Conservation (phyloP, 768 basidiomycete species). For the Boletus vermiculosoides region DNA sequence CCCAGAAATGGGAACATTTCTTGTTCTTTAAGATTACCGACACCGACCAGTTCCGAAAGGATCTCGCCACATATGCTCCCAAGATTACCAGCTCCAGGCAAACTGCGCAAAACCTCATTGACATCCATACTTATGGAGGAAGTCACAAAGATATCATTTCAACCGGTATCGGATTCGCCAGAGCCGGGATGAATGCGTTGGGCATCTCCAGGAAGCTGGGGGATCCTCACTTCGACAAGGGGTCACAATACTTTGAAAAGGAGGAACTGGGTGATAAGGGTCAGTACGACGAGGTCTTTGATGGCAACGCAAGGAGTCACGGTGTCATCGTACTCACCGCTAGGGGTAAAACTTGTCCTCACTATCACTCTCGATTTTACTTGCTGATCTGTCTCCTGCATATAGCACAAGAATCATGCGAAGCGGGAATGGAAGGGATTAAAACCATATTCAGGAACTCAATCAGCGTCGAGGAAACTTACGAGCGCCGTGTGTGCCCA, state of each 20-base stretch:
- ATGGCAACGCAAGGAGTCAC: neutral
- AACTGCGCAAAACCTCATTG: neutral
- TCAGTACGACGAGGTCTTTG: neutral
- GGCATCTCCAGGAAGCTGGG: neutral
- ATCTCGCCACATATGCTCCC: neutral
- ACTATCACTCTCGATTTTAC: neutral
- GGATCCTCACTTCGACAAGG: neutral
- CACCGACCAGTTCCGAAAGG: neutral
- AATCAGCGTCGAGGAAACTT: neutral
- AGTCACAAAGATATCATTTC: neutral
- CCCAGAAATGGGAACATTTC: neutral
- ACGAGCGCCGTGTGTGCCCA: neutral
- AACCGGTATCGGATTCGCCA: neutral
- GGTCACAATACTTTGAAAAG: neutral
- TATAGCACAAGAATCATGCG: neutral
- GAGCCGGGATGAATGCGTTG: neutral
- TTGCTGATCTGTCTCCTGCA: neutral
- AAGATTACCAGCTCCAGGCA: neutral
- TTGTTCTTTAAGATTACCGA: neutral
- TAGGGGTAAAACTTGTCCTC: neutral
- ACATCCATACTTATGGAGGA: neutral
- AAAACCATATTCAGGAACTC: neutral
- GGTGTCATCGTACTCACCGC: neutral
- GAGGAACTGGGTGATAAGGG: neutral
- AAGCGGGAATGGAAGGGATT: neutral